These are phyloP conservation scores for Lyophyllum decastes DNA, from an alignment of 768 basidiomycete species.

Conservation along the genomic window DNA sequence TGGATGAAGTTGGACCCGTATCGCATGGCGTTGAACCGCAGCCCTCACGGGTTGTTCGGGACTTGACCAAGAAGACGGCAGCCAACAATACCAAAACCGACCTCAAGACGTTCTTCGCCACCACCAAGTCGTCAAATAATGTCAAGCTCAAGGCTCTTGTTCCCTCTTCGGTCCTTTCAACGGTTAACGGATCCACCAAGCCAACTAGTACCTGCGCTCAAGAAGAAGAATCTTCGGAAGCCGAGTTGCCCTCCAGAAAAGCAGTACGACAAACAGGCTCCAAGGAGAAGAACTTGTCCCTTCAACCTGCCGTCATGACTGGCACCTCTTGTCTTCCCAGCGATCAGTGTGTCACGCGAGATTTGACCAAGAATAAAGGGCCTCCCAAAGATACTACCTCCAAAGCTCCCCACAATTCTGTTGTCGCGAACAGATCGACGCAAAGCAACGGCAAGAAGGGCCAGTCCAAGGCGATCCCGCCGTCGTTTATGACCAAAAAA, in stretches of 20 bases:
- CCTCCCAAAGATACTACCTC: background rate
- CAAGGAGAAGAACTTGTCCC: background rate
- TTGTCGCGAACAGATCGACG: background rate
- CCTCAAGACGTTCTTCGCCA: slow-evolving; percentile 9
- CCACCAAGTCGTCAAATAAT: slow-evolving; percentile 3
- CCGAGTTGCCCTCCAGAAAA: background rate
- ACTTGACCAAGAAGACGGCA: slow-evolving; percentile 20
- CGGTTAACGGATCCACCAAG: background rate
- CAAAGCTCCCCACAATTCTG: background rate
- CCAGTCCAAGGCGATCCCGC: background rate
- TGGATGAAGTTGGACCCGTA: background rate
- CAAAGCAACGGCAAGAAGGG: background rate
- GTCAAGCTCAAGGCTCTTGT: background rate
- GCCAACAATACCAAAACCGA: background rate
- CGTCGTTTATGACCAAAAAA: background rate
- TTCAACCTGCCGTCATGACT: background rate
- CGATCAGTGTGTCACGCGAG: background rate
- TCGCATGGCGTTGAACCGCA: background rate
- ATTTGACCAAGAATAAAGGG: slow-evolving; percentile 11
- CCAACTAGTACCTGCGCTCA: background rate
- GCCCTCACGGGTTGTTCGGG: slow-evolving; percentile 13
- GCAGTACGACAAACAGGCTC: background rate
- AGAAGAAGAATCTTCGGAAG: background rate
- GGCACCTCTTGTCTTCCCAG: background rate
- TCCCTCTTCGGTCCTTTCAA: background rate